Conservation (phyloP, 192 early-diverging fungal genomes). For the Thamnidium elegans region DNA sequence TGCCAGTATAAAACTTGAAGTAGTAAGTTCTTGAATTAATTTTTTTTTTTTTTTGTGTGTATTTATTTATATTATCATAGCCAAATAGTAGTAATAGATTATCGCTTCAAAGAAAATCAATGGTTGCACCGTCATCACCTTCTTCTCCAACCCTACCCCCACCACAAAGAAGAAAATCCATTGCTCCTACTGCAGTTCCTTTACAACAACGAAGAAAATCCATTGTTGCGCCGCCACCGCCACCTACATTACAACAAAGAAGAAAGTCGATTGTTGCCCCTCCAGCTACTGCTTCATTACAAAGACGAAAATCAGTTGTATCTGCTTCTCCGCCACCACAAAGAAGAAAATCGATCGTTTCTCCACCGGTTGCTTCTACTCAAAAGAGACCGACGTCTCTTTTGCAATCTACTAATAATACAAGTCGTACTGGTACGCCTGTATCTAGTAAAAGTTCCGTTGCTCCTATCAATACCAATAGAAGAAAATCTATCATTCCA, state of each 20-base stretch:
- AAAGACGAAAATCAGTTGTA: not conserved
- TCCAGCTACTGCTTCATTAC: not conserved
- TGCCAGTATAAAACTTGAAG: constrained; percentile 46
- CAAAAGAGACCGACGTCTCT: not conserved
- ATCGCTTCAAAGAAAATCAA: constrained; percentile 20
- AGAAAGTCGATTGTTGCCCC: not conserved
- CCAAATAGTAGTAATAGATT: constrained; percentile 15
- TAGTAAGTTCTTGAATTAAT: not conserved
- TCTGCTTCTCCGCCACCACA: not conserved
- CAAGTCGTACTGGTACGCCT: constrained; percentile 17
- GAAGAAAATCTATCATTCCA: constrained; percentile 9
- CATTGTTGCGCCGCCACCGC: not conserved
- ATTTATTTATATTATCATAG: constrained; percentile 30
- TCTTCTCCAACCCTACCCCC: not conserved
- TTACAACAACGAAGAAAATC: constrained; percentile 5
- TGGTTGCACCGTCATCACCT: not conserved
- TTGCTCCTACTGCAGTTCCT: not conserved
- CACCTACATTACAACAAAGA: not conserved
- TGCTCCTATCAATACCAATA: not conserved
- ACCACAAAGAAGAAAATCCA: constrained; percentile 4
- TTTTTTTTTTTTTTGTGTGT: not conserved
- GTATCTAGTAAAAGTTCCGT: constrained; percentile 8
- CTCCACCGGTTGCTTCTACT: not conserved
- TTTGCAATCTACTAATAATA: constrained; percentile 17
- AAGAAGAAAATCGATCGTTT: not conserved